Conservation (phyloP, 2,329 filamentous ascomycete species). For the Ophiognomonia clavigignenti-juglandacearum region DNA sequence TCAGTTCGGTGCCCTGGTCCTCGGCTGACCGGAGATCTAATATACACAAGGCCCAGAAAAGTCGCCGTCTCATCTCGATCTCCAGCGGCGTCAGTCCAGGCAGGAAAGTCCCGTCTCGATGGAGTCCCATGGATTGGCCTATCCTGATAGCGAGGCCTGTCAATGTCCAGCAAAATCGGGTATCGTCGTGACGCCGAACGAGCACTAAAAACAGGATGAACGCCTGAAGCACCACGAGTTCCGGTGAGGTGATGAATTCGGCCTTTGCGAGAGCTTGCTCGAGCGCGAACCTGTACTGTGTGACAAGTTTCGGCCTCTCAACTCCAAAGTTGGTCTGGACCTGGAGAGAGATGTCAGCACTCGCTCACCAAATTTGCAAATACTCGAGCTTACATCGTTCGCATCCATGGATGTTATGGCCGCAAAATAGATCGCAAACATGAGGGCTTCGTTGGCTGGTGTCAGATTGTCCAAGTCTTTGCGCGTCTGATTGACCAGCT, state of each 20-base stretch:
- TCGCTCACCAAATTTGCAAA: too few species aligned
- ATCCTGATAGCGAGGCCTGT: slow-evolving; percentile 57
- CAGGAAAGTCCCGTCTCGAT: slow-evolving; percentile 51
- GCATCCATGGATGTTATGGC: slow-evolving; percentile 56
- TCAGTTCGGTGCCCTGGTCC: slow-evolving; percentile 50
- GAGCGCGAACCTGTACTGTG: slow-evolving; percentile 47
- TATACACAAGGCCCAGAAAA: slow-evolving; percentile 58
- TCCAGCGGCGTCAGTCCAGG: slow-evolving; percentile 54
- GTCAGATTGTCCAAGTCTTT: slow-evolving; percentile 54
- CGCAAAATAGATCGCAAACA: slow-evolving; percentile 59
- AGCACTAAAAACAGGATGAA: slow-evolving; percentile 54
- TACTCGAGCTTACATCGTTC: slow-evolving; percentile 43
- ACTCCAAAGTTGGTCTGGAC: slow-evolving; percentile 47
- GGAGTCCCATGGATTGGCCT: slow-evolving; percentile 48
- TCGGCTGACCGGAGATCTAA: slow-evolving; percentile 57
- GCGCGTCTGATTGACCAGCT: slow-evolving; percentile 55
- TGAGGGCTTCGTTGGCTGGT: slow-evolving; percentile 53
- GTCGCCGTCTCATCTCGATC: slow-evolving; percentile 55
- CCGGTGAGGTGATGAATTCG: slow-evolving; percentile 55
- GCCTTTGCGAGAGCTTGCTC: slow-evolving; percentile 59
- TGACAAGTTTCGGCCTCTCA: slow-evolving; percentile 39
- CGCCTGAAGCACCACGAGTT: slow-evolving; percentile 57
- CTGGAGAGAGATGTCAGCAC: slow-evolving; percentile 24
- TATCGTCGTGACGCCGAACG: slow-evolving; percentile 45
- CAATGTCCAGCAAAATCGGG: slow-evolving; percentile 57